A percentile compares a stretch with the other conserved stretches of the same genome.
phyloP scores from a whole-genome alignment of 805 yeast species.

The Candida gorgasii region DNA sequence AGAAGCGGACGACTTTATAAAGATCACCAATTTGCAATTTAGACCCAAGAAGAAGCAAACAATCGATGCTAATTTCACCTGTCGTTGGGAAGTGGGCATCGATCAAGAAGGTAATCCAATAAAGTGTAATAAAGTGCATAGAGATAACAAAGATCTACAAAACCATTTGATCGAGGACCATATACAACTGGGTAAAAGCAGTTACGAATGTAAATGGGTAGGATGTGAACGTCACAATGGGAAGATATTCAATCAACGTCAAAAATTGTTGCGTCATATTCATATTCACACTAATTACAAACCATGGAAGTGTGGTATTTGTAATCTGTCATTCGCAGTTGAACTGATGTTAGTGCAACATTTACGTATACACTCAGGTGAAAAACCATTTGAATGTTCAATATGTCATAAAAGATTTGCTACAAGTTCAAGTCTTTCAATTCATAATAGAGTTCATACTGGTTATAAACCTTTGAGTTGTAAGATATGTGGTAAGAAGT shows the following conservation, averaged over 20 bases:
- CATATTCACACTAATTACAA: conserved; percentile 85
- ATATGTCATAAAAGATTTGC: conserved; percentile 78
- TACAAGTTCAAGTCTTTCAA: conserved; percentile 77
- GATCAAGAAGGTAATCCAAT: conserved; percentile 30
- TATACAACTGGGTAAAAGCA: conserved; percentile 69
- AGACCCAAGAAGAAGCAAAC: conserved; percentile 24
- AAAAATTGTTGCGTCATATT: conserved; percentile 81
- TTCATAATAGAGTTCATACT: conserved; percentile 83
- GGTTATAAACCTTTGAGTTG: conserved; percentile 88
- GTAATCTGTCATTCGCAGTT: conserved; percentile 74
- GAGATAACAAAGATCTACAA: conserved; percentile 61
- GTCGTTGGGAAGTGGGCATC: conserved; percentile 43
- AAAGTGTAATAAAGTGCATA: conserved; percentile 53
- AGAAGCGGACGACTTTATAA: conserved; percentile 14
- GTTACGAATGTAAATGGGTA: conserved; percentile 75
- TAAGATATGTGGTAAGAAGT: conserved; percentile 76
- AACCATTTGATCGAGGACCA: conserved; percentile 70
- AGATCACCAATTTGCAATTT: conserved; percentile 36
- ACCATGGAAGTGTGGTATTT: conserved; percentile 71
- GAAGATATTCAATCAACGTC: conserved; percentile 74
- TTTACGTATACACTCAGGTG: conserved; percentile 83
- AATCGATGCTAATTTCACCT: conserved; percentile 39
- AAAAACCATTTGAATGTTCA: conserved; percentile 77
- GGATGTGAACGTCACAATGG: conserved; percentile 66
- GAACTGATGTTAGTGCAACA: conserved; percentile 81